These are phyloP conservation scores for Aspergillus proliferans DNA, from an alignment of 2,329 filamentous ascomycete species.

Conservation along the genomic window DNA sequence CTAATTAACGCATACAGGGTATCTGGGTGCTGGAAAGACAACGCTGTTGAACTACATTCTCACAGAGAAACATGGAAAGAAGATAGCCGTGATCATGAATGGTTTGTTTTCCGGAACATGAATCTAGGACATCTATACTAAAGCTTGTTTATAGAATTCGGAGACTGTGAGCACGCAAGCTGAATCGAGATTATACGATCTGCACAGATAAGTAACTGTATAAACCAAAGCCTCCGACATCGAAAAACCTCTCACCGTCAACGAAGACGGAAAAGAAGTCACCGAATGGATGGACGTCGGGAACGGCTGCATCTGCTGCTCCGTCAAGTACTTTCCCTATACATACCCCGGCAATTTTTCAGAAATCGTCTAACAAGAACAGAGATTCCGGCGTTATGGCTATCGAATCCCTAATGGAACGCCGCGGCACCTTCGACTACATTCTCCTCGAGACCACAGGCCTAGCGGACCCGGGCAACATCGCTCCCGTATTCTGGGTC, in stretches of 20 bases:
- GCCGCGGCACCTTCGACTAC: constrained; percentile 91
- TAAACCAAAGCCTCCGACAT: constrained; percentile 70
- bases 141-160: constrained; percentile 56
- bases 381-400: constrained; percentile 90
- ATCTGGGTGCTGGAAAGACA: constrained; percentile 92
- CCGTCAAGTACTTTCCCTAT: constrained; percentile 65
- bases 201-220: background rate
- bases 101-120: constrained; percentile 43
- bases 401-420: constrained; percentile 92
- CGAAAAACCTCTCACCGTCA: constrained; percentile 90
- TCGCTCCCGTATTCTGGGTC: constrained; percentile 95
- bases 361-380: constrained; percentile 4
- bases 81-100: constrained; percentile 96
- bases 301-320: constrained; percentile 97
- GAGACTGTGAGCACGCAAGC: constrained; percentile 57
- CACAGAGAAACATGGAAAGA: constrained; percentile 91
- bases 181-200: background rate
- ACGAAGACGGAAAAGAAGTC: constrained; percentile 71
- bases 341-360: background rate
- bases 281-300: constrained; percentile 94
- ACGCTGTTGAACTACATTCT: constrained; percentile 94
- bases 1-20: constrained; percentile 52
- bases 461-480: constrained; percentile 87
- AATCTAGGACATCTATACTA: constrained; percentile 9
- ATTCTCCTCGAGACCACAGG: constrained; percentile 96